A percentile compares a stretch with the other conserved stretches of the same genome.
These are phyloP conservation scores for Pascua sp. DNA, from an alignment of 1,284 basidiomycete genomes.

Conservation along the genomic window DNA sequence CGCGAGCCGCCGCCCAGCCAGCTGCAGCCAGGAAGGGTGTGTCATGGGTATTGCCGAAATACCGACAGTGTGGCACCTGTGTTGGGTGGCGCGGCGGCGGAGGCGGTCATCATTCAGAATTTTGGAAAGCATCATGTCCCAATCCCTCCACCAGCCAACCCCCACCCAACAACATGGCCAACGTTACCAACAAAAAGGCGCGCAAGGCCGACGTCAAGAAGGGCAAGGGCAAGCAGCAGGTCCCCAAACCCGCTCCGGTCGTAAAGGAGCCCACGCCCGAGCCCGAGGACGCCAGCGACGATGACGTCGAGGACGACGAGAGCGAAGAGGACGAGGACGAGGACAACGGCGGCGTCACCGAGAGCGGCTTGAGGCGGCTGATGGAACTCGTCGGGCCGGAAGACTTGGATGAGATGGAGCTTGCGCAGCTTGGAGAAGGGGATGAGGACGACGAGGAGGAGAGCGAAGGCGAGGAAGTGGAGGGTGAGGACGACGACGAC, in stretches of 20 bases:
- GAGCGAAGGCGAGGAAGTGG: constrained; percentile 67
- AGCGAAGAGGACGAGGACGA: constrained; percentile 50
- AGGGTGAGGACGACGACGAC: constrained; percentile 60
- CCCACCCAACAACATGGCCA: constrained; percentile 27
- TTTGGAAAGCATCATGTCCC: constrained; percentile 4
- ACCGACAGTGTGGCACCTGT: too few species aligned
- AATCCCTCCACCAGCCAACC: neutral
- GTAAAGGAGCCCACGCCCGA: constrained; percentile 13
- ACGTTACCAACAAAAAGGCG: constrained; percentile 32
- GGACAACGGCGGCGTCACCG: constrained; percentile 79
- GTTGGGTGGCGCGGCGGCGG: too few species aligned
- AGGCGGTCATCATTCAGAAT: neutral
- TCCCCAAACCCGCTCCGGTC: constrained; percentile 6
- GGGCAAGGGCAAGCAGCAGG: constrained; percentile 18
- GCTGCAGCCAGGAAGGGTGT: too few species aligned
- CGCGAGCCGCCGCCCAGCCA: too few species aligned
- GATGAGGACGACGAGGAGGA: constrained; percentile 51
- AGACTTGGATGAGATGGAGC: constrained; percentile 40
- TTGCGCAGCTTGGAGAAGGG: constrained; percentile 25
- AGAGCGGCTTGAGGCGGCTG: constrained; percentile 69
- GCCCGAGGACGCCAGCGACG: constrained; percentile 8
- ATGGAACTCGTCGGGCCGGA: constrained; percentile 62
- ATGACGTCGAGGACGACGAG: constrained; percentile 12
- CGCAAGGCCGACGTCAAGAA: constrained; percentile 24
- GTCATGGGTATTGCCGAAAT: too few species aligned